A percentile compares a stretch with the other conserved stretches of the same genome.
phyloP scores from a whole-genome alignment of 2,329 filamentous ascomycete species.

The Verticillium albo-atrum region DNA sequence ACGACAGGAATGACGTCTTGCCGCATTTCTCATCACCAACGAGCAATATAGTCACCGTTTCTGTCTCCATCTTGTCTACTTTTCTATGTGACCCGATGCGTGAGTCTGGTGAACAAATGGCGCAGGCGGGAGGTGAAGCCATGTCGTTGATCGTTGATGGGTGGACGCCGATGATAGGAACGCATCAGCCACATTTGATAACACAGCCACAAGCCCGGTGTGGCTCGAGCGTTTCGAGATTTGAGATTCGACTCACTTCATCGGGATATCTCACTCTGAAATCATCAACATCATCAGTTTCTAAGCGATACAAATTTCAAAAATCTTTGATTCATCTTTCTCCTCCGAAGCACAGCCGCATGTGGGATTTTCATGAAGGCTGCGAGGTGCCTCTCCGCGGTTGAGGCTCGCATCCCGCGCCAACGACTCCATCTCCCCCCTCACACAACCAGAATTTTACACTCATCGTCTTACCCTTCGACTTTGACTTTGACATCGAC shows the following conservation, averaged over 20 bases:
- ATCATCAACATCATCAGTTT: no score
- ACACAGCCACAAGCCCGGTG: neutral
- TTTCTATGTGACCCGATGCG: neutral
- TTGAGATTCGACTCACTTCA: neutral
- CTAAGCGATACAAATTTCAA: neutral
- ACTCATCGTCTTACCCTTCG: neutral
- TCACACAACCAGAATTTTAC: neutral
- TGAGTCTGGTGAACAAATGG: slow-evolving; percentile 10
- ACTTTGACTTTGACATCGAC: no score
- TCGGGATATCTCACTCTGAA: no score
- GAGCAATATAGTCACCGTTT: slow-evolving; percentile 48
- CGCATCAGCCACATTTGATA: neutral
- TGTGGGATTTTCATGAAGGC: neutral
- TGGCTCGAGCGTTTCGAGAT: neutral
- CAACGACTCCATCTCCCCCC: neutral
- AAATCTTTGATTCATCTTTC: neutral
- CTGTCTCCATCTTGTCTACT: slow-evolving; percentile 35
- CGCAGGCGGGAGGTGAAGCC: slow-evolving; percentile 5
- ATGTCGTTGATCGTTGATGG: neutral
- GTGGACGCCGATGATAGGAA: neutral
- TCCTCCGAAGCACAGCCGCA: neutral
- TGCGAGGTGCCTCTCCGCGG: neutral
- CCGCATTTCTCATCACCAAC: slow-evolving; percentile 57
- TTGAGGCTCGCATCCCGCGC: neutral
- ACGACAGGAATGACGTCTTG: slow-evolving; percentile 61